Percentiles rank a stretch among this genome's conserved stretches.
Evolutionary conservation across 768 basidiomycete species (phyloP).

Genomic region (Lactifluus subvellereus): DNA sequence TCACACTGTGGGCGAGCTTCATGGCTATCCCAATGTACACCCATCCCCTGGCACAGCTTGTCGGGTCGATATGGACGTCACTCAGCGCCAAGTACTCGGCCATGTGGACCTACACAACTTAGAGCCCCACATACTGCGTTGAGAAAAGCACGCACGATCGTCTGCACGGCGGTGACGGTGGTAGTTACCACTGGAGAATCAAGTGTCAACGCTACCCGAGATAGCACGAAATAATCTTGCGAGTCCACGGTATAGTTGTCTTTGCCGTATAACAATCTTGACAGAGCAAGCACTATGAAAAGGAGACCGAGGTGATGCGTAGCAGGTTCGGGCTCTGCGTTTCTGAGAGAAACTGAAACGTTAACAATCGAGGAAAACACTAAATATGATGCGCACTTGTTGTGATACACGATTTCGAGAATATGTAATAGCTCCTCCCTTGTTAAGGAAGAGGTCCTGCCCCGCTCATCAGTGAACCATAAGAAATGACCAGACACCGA

Average conservation of each 20-base stretch:
- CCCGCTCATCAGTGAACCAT: neutral
- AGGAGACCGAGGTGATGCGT: constrained; percentile 57
- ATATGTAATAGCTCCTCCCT: constrained; percentile 53
- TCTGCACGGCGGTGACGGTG: constrained; percentile 51
- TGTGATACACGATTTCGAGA: constrained; percentile 47
- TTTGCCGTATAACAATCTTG: constrained; percentile 51
- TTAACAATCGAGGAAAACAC: neutral
- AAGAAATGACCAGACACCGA: neutral
- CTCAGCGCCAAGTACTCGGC: constrained; percentile 49
- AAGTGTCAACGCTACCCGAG: constrained; percentile 47
- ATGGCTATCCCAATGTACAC: constrained; percentile 53
- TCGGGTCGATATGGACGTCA: constrained; percentile 40
- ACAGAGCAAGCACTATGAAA: constrained; percentile 62
- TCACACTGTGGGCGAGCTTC: constrained; percentile 53
- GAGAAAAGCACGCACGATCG: constrained; percentile 41
- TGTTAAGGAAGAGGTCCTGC: constrained; percentile 50
- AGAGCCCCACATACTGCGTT: constrained; percentile 24
- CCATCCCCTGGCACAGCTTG: constrained; percentile 47
- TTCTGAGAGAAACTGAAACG: constrained; percentile 27
- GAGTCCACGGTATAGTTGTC: constrained; percentile 49
- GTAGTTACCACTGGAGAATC: constrained; percentile 43
- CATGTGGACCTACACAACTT: constrained; percentile 34
- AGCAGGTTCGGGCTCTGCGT: constrained; percentile 34
- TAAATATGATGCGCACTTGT: constrained; percentile 33
- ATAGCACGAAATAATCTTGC: constrained; percentile 56